These are phyloP conservation scores for Clonostachys sp. DNA, from an alignment of 2,329 filamentous ascomycete species.

Conservation along the genomic window DNA sequence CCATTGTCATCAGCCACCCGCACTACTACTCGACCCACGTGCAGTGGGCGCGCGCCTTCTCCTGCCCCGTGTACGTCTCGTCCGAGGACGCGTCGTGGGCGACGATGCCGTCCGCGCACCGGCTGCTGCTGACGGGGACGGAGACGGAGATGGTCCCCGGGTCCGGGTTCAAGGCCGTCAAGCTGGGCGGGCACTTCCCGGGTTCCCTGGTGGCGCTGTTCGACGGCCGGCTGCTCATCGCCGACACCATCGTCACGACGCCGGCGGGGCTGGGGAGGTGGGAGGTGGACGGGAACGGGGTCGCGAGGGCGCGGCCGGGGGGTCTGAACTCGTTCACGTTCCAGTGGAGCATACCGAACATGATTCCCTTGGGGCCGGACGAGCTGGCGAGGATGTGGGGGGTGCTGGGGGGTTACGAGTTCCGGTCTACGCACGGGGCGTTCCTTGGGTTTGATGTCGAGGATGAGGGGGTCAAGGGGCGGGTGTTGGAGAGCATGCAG, in stretches of 20 bases:
- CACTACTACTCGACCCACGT: conserved; percentile 78
- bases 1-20: conserved; percentile 74
- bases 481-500: conserved; percentile 72
- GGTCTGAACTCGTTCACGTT: conserved; percentile 58
- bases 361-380: conserved; percentile 64
- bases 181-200: conserved; percentile 75
- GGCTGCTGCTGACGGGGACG: conserved; percentile 39
- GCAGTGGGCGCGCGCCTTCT: conserved; percentile 66
- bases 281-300: conserved; percentile 31
- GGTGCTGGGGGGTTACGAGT: conserved; percentile 56
- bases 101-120: conserved; percentile 33
- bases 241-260: conserved; percentile 72
- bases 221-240: conserved; percentile 60
- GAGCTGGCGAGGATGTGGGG: conserved; percentile 67
- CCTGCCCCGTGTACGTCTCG: conserved; percentile 66
- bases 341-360: conserved; percentile 74
- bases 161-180: conserved; percentile 56
- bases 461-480: conserved; percentile 49
- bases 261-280: conserved; percentile 48
- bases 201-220: conserved; percentile 67
- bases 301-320: conserved; percentile 24
- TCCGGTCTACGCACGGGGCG: conserved; percentile 62
- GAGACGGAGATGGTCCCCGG: conserved; percentile 30
- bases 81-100: conserved; percentile 64
- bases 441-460: conserved; percentile 62